These are phyloP conservation scores for Strigomonas oncopelti DNA, from an alignment of 208 protist species.

Conservation along the genomic window DNA sequence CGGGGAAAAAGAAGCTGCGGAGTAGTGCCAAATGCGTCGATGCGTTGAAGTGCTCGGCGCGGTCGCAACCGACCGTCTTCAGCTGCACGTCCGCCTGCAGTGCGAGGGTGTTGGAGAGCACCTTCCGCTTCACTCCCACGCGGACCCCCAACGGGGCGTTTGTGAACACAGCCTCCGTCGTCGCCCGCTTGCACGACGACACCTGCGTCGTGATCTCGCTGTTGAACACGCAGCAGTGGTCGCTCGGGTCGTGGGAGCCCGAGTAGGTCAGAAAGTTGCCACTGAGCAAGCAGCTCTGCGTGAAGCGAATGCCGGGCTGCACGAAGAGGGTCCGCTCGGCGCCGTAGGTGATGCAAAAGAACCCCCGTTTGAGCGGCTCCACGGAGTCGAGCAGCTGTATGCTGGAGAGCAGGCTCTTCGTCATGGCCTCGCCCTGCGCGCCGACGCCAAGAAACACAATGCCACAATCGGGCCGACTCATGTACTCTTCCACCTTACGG, in stretches of 20 bases:
- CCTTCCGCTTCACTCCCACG: neutral
- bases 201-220: neutral
- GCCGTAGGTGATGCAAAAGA: slow-evolving; percentile 64
- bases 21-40: slow-evolving; percentile 13
- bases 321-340: slow-evolving; percentile 33
- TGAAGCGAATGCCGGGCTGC: slow-evolving; percentile 23
- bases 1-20: slow-evolving; percentile 13
- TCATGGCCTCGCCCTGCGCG: slow-evolving; percentile 29
- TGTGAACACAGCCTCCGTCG: neutral
- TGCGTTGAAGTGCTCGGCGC: slow-evolving; percentile 15
- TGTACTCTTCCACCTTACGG: slow-evolving; percentile 15
- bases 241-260: slow-evolving; percentile 8
- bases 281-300: slow-evolving; percentile 32
- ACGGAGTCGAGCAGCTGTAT: slow-evolving; percentile 28
- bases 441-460: slow-evolving; percentile 58
- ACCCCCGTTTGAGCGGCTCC: slow-evolving; percentile 12
- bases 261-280: slow-evolving; percentile 44
- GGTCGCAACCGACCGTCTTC: slow-evolving; percentile 2
- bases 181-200: neutral
- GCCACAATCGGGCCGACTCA: slow-evolving; percentile 29
- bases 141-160: neutral
- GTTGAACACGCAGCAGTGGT: slow-evolving; percentile 1
- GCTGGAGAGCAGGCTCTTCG: slow-evolving; percentile 30
- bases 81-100: neutral
- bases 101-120: neutral